Evolutionary conservation across 768 basidiomycete species (phyloP).

Genomic region (Mycena crocata): DNA sequence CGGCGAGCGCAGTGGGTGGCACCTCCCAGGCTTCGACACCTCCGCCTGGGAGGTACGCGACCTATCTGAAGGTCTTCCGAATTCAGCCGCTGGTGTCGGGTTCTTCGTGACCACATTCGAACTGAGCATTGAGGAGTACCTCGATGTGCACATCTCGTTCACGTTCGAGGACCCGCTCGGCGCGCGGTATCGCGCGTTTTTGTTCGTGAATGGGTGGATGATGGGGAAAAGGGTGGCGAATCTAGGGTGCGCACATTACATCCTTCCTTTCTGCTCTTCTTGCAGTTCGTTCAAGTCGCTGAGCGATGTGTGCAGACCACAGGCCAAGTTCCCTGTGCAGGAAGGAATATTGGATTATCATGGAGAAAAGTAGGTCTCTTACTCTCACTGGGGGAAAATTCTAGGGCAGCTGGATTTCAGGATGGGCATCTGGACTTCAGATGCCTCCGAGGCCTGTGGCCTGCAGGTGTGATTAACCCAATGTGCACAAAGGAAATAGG

Average conservation of each 20-base stretch:
- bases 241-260: constrained; percentile 66
- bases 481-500: too few species aligned
- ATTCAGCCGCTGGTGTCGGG: constrained; percentile 73
- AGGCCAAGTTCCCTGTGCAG: constrained; percentile 85
- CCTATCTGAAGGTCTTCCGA: constrained; percentile 71
- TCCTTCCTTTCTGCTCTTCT: background rate
- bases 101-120: constrained; percentile 85
- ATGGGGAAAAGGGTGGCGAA: constrained; percentile 83
- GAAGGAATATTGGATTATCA: constrained; percentile 82
- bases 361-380: constrained; percentile 67
- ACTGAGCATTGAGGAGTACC: constrained; percentile 64
- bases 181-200: constrained; percentile 77
- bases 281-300: background rate
- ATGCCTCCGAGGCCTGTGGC: too few species aligned
- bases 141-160: constrained; percentile 81
- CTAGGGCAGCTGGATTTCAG: too few species aligned
- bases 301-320: constrained; percentile 60
- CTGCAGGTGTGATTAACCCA: too few species aligned
- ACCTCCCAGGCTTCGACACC: constrained; percentile 76
- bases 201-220: constrained; percentile 92
- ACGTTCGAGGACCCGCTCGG: constrained; percentile 69
- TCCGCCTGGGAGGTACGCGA: constrained; percentile 69
- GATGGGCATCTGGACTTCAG: too few species aligned
- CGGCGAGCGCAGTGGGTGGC: constrained; percentile 80
- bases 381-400: too few species aligned